These are phyloP conservation scores for Rosa persica DNA, from an alignment of 306 rosid genomes.

Conservation along the genomic window DNA sequence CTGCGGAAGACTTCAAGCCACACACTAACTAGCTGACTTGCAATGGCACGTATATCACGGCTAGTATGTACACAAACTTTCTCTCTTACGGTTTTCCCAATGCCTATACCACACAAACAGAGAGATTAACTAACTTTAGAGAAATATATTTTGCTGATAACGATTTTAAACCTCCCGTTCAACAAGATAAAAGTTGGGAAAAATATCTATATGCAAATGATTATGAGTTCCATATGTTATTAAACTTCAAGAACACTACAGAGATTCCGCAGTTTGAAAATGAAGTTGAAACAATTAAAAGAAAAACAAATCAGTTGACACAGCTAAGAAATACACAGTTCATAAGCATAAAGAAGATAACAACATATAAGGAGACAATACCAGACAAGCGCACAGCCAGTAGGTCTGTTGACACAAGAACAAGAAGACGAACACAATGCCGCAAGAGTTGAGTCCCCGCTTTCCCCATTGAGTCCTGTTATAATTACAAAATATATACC, in stretches of 20 bases:
- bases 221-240: background rate
- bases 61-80: slow-evolving; percentile 99
- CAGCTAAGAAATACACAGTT: slow-evolving; percentile 5
- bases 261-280: slow-evolving; percentile 2
- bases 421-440: slow-evolving; percentile 98
- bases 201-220: background rate
- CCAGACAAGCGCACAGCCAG: slow-evolving; percentile 96
- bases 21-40: slow-evolving; percentile 92
- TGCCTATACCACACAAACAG: slow-evolving; percentile 58
- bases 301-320: background rate
- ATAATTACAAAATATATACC: slow-evolving; percentile 20
- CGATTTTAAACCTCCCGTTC: background rate
- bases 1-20: slow-evolving; percentile 99
- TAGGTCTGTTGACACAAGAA: slow-evolving; percentile 84
- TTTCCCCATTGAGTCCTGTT: slow-evolving; percentile 98
- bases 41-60: slow-evolving; percentile 98
- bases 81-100: slow-evolving; percentile 96
- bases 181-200: background rate
- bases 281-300: background rate
- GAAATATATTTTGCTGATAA: background rate
- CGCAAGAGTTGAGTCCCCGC: slow-evolving; percentile 97
- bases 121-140: slow-evolving; percentile 16
- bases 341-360: background rate
- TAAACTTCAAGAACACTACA: slow-evolving; percentile 4
- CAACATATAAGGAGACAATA: slow-evolving; percentile 31